Percentiles rank a stretch among this genome's conserved stretches.
phyloP scores from a whole-genome alignment of 2,329 filamentous ascomycete genomes.

The Cryphonectria carpinicola region DNA sequence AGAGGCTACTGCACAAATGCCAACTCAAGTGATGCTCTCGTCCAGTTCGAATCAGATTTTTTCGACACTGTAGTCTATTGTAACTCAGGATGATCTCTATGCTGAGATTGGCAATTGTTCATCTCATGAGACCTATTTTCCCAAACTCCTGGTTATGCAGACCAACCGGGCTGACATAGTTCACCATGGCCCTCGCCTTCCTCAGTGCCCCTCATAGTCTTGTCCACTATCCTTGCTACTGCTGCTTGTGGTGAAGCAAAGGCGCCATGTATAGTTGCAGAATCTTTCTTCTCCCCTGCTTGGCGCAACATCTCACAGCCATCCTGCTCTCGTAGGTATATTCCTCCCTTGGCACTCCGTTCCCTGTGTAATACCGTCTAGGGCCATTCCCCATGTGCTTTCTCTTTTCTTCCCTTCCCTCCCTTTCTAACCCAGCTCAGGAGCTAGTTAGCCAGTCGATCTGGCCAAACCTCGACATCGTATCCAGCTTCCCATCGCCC shows the following conservation, averaged over 20 bases:
- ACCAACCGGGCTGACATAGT: not conserved
- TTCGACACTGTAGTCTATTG: too few relatives aligned
- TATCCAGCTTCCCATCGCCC: slow-evolving; percentile 82
- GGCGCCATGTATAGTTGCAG: not conserved
- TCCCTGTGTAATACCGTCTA: not conserved
- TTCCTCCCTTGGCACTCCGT: not conserved
- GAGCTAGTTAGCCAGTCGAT: slow-evolving; percentile 51
- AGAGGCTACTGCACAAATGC: not conserved
- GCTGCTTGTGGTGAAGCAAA: not conserved
- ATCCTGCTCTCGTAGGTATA: not conserved
- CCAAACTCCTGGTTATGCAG: not conserved
- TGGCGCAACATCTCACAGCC: not conserved
- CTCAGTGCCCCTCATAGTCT: not conserved
- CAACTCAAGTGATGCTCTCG: not conserved
- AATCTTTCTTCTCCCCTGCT: not conserved
- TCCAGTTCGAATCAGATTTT: too few relatives aligned
- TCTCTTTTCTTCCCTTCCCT: not conserved
- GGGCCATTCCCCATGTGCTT: not conserved
- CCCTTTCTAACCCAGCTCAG: not conserved
- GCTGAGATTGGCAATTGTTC: not conserved
- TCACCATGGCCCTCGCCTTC: not conserved
- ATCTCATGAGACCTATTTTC: not conserved
- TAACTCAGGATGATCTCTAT: not conserved
- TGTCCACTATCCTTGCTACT: not conserved
- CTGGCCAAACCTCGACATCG: slow-evolving; percentile 53